Evolutionary conservation across 2,329 filamentous ascomycete species (phyloP).

Genomic region (Pseudogymnoascus sp.): DNA sequence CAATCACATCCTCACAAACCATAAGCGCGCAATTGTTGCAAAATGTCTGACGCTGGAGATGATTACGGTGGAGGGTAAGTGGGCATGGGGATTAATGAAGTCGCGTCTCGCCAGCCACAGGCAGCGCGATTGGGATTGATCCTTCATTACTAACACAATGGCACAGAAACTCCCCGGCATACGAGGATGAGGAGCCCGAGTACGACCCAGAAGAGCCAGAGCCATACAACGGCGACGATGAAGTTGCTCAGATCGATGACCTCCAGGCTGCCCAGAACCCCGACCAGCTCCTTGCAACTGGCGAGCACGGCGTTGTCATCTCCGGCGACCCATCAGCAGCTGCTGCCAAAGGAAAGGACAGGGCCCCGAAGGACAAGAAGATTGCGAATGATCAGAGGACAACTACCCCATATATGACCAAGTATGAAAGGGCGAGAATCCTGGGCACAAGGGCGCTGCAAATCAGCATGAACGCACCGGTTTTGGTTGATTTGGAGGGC

Average conservation of each 20-base stretch:
- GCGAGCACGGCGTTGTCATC: conserved; percentile 40
- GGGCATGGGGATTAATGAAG: background rate
- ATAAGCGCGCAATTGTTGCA: conserved; percentile 8
- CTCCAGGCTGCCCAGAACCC: conserved; percentile 50
- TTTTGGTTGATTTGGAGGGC: conserved; percentile 91
- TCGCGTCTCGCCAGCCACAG: background rate
- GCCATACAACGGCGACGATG: conserved; percentile 46
- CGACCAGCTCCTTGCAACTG: conserved; percentile 33
- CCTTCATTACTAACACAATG: conserved; percentile 27
- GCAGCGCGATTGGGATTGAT: conserved; percentile 16
- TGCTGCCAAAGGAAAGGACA: conserved; percentile 46
- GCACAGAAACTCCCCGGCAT: conserved; percentile 60
- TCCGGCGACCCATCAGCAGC: conserved; percentile 57
- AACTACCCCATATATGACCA: conserved; percentile 98
- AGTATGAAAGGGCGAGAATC: conserved; percentile 93
- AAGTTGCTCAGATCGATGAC: conserved; percentile 43
- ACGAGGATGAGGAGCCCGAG: conserved; percentile 60
- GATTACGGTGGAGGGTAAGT: conserved; percentile 54
- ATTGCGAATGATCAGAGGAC: conserved; percentile 80
- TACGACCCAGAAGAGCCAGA: conserved; percentile 50
- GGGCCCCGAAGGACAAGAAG: conserved; percentile 69
- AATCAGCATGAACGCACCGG: conserved; percentile 97
- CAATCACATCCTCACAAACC: background rate
- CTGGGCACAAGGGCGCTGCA: conserved; percentile 88
- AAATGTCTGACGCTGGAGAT: conserved; percentile 69